These are phyloP conservation scores for Cryomyces antarcticus DNA, from an alignment of 495 filamentous ascomycete species.

Conservation along the genomic window DNA sequence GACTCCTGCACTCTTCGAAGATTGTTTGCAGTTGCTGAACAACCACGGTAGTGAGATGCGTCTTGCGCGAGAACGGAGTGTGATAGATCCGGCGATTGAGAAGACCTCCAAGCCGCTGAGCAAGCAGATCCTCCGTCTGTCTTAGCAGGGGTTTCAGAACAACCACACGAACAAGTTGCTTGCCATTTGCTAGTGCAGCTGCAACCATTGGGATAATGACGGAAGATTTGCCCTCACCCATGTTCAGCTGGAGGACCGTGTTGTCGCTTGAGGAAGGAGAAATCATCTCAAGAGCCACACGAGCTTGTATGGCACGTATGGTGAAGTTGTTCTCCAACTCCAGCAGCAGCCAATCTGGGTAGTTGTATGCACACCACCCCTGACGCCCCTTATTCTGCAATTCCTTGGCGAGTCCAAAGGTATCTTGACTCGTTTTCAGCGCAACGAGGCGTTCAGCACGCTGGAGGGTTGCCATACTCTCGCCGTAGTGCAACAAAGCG, in stretches of 20 bases:
- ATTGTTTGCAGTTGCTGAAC: slow-evolving; percentile 17
- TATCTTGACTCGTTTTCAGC: background rate
- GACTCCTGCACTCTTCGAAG: slow-evolving; percentile 22
- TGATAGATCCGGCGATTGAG: slow-evolving; percentile 35
- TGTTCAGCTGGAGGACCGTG: slow-evolving; percentile 47
- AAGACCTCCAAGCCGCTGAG: slow-evolving; percentile 37
- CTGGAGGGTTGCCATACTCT: background rate
- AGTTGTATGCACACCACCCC: slow-evolving; percentile 29
- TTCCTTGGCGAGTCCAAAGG: slow-evolving; percentile 26
- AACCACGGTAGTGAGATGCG: slow-evolving; percentile 15
- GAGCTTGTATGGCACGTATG: slow-evolving; percentile 38
- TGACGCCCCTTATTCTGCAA: slow-evolving; percentile 28
- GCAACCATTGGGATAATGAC: slow-evolving; percentile 48
- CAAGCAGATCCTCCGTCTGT: slow-evolving; percentile 44
- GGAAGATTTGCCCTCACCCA: slow-evolving; percentile 57
- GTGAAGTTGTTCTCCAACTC: slow-evolving; percentile 43
- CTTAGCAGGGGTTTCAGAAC: slow-evolving; percentile 40
- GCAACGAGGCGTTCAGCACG: slow-evolving; percentile 18
- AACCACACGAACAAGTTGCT: slow-evolving; percentile 32
- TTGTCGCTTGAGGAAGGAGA: slow-evolving; percentile 24
- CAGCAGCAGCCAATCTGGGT: slow-evolving; percentile 36
- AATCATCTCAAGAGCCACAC: slow-evolving; percentile 38
- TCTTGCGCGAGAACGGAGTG: slow-evolving; percentile 38
- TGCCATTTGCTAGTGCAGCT: slow-evolving; percentile 30
- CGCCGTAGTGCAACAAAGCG: background rate